phyloP scores from a whole-genome alignment of 345 rosid genomes.

The Anastatica hierochuntica region DNA sequence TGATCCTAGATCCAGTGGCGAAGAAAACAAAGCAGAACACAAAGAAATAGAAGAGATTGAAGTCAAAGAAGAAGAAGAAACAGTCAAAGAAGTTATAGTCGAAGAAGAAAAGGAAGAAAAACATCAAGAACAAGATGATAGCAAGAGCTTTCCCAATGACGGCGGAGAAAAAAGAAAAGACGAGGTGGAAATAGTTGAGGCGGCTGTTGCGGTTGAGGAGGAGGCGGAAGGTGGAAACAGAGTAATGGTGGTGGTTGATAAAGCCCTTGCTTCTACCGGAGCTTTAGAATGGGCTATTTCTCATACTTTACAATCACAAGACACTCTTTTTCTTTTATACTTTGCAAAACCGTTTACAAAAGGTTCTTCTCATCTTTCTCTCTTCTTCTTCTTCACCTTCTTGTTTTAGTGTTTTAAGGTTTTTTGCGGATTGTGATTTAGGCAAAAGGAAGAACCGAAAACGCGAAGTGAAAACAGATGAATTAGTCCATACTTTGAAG shows the following conservation, averaged over 20 bases:
- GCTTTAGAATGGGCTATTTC: slow-evolving; percentile 89
- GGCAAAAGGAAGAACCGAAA: slow-evolving; percentile 30
- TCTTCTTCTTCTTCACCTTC: not conserved
- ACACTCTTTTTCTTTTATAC: slow-evolving; percentile 50
- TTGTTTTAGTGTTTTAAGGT: not conserved
- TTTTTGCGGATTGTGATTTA: not conserved
- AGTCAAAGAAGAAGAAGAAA: slow-evolving; percentile 16
- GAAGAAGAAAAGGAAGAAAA: slow-evolving; percentile 1
- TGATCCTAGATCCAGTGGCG: slow-evolving; percentile 13
- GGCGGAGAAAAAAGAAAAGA: slow-evolving; percentile 11
- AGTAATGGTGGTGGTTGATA: slow-evolving; percentile 85
- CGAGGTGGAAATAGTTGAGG: slow-evolving; percentile 4
- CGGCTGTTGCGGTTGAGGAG: not conserved
- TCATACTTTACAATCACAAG: slow-evolving; percentile 52
- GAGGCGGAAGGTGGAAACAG: slow-evolving; percentile 30
- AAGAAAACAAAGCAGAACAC: slow-evolving; percentile 8
- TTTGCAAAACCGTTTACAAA: slow-evolving; percentile 33
- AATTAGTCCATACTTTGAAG: slow-evolving; percentile 50
- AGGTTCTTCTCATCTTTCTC: slow-evolving; percentile 30
- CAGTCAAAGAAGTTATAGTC: not conserved
- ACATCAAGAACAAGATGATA: slow-evolving; percentile 5
- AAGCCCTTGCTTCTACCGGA: slow-evolving; percentile 53
- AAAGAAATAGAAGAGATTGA: slow-evolving; percentile 8
- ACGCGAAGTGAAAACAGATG: slow-evolving; percentile 35
- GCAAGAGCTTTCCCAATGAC: slow-evolving; percentile 13